A percentile compares a stretch with the other conserved stretches of the same genome.
Evolutionary conservation across 2,329 filamentous ascomycete genomes (phyloP).

Genomic region (Zymoseptoria tritici): DNA sequence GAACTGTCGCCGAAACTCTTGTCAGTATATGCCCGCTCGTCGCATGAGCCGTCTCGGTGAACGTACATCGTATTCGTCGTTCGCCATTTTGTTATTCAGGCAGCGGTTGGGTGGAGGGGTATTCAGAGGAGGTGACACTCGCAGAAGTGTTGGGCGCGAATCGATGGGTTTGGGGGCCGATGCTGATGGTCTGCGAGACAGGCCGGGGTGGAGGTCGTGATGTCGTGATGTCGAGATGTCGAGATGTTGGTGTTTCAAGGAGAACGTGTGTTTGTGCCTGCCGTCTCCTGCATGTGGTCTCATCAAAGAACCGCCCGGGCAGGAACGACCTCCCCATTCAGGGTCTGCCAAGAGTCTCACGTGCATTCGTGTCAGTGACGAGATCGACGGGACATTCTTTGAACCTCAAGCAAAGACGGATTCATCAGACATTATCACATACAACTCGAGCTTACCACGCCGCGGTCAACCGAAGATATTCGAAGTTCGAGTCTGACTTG

Average conservation of each 20-base stretch:
- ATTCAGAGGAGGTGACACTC: neutral
- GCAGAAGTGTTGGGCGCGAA: neutral
- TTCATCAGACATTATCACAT: neutral
- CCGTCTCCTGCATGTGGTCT: neutral
- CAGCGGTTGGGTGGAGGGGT: conserved; percentile 1
- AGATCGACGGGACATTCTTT: neutral
- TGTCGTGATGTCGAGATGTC: neutral
- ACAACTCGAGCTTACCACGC: neutral
- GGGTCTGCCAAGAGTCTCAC: neutral
- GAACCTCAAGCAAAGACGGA: neutral
- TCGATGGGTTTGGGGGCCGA: conserved; percentile 13
- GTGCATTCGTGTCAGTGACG: neutral
- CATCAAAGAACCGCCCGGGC: neutral
- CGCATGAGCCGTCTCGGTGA: conserved; percentile 11
- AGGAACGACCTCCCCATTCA: neutral
- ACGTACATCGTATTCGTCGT: conserved; percentile 89
- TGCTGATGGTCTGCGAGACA: conserved; percentile 21
- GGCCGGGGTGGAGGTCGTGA: neutral
- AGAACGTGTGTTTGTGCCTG: neutral
- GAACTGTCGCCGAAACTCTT: conserved; percentile 54
- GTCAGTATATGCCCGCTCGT: neutral
- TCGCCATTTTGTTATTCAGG: conserved; percentile 62
- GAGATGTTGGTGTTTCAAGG: neutral
- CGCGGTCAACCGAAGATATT: neutral
- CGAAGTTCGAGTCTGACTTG: neutral